Conservation (phyloP, 805 yeast genomes). For the Wickerhamomyces canadensis region DNA sequence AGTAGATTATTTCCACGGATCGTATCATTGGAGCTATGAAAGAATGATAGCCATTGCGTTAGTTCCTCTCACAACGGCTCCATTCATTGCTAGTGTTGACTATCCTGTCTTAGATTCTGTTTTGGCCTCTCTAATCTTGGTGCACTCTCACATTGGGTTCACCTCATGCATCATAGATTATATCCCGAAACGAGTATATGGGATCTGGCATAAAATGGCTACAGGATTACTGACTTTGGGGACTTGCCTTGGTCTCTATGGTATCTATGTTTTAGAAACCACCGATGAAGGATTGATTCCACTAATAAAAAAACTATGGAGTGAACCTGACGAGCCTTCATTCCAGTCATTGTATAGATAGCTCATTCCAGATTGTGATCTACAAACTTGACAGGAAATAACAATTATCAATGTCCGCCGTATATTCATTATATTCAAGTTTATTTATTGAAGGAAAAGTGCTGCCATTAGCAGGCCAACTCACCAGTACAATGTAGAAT, state of each 20-base stretch:
- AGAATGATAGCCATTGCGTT: constrained; percentile 52
- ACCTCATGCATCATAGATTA: constrained; percentile 75
- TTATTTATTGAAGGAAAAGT: no score
- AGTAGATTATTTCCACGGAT: constrained; percentile 53
- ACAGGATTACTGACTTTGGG: constrained; percentile 59
- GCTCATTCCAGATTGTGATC: no score
- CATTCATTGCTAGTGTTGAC: constrained; percentile 47
- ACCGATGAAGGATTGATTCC: constrained; percentile 59
- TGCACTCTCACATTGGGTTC: constrained; percentile 68
- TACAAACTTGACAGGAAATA: no score
- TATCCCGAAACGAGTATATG: constrained; percentile 71
- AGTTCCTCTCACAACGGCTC: constrained; percentile 59
- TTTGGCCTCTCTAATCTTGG: constrained; percentile 47
- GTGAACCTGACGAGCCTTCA: constrained; percentile 14
- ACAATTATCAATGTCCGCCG: no score
- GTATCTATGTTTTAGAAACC: constrained; percentile 64
- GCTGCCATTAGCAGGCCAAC: no score
- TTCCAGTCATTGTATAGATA: neutral
- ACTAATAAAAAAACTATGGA: constrained; percentile 34
- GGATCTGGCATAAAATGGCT: constrained; percentile 55
- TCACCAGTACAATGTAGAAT: no score
- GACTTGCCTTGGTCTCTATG: constrained; percentile 60
- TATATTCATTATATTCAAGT: no score
- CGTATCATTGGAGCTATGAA: constrained; percentile 72
- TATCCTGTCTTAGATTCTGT: constrained; percentile 51